Evolutionary conservation across 2,329 filamentous ascomycete genomes (phyloP), one percentile per base, ranked within the genome.

Genomic region (Fusarium sp.): DNA sequence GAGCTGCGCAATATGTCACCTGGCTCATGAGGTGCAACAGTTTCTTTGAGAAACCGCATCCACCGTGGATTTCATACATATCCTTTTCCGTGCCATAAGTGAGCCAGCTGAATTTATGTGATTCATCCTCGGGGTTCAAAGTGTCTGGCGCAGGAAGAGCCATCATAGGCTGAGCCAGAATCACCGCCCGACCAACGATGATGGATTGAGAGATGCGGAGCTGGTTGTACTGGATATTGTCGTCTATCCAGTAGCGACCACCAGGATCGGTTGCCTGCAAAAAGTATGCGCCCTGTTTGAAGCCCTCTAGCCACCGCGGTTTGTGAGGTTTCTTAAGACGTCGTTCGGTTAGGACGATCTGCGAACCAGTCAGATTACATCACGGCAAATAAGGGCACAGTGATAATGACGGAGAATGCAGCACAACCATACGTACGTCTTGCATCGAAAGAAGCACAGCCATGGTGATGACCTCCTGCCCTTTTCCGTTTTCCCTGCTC

Each of bases 11-110:
- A 54, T 78, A 79, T 7, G 80, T 81, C 31, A 82, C 77, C 43
- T 80, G 79, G 39, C 78, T 78, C 41, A 82, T 73, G 13, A 71
- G 73, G 46, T 81, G 76, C 23, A 82, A 73, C 6, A 82, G 69
- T 39, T 77, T 79, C 52, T 80, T 81, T 0, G 80, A 82, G 57
- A 82, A 82, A 12, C 80, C 80, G 46, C 80, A 82, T 1, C 79
- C 80, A 11, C 80, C 80, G 44, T 82, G 80, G 6, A 82, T 80
- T 52, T 81, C 74, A 33, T 75, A 77, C 64, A 78, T 76, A 13
- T 81, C 78, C 20, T 58, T 64, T 33, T 76, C 71, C 1, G 75
- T 76, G 5, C 80, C 80, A 41, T 82, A 80, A 1, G 80, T 71
- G 11, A 82, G 75, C 79, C 80, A 82, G 10, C 74, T 77, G 48